A percentile compares a stretch with the other conserved stretches of the same genome.
Conservation (phyloP, 176 grass and related monocot genomes). For the Oryza punctata region DNA sequence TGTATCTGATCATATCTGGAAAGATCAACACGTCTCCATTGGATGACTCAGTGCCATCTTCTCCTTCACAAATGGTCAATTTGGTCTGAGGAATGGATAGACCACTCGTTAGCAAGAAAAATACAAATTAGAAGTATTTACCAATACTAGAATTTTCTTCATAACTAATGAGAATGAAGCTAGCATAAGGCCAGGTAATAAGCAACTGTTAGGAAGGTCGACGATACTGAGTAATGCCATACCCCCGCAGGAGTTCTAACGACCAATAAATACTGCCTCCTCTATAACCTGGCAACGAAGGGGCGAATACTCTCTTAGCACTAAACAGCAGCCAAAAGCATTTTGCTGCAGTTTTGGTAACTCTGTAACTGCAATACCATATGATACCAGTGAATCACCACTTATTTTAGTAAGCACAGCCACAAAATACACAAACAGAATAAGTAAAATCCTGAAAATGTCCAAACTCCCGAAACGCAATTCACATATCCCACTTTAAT, state of each 20-base stretch:
- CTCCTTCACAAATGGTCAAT: slow-evolving; percentile 96
- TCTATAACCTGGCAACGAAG: background rate
- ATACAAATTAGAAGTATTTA: background rate
- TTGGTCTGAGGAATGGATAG: slow-evolving; percentile 56
- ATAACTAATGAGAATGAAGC: background rate
- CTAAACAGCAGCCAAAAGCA: background rate
- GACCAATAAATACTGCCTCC: background rate
- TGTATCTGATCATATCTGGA: slow-evolving; percentile 99
- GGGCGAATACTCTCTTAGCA: background rate
- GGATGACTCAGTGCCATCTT: slow-evolving; percentile 85
- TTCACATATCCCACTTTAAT: background rate
- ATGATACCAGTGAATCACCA: background rate
- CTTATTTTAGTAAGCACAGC: background rate
- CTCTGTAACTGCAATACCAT: background rate
- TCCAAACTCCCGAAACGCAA: background rate
- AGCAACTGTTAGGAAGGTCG: background rate
- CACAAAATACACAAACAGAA: background rate
- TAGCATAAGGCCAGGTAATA: background rate
- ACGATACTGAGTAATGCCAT: slow-evolving; percentile 16
- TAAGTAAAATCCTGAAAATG: background rate
- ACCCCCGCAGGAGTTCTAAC: background rate
- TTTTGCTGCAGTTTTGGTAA: slow-evolving; percentile 11
- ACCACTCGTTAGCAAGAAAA: slow-evolving; percentile 30
- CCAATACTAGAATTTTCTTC: background rate
- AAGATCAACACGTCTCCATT: slow-evolving; percentile 97